A percentile compares a stretch with the other conserved stretches of the same genome.
These are phyloP conservation scores for Globisporangium lucens DNA, from an alignment of 352 stramenopile genomes.

Conservation along the genomic window DNA sequence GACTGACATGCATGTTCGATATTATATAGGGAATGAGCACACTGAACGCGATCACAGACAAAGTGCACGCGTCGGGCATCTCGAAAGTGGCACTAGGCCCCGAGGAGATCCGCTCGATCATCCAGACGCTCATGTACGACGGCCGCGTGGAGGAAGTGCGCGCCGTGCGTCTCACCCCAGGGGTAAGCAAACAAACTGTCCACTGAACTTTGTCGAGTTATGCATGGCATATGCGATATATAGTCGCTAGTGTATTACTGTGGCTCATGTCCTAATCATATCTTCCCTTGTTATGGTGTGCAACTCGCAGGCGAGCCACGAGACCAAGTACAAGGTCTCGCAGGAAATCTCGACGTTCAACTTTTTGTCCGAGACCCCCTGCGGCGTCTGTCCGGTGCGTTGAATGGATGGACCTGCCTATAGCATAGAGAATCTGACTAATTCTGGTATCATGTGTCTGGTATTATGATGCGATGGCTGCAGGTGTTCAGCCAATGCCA, in stretches of 20 bases:
- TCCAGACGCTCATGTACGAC: conserved; percentile 93
- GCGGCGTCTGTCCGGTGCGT: conserved; percentile 84
- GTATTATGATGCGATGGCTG: conserved; percentile 6
- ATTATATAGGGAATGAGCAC: conserved; percentile 66
- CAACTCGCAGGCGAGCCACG: conserved; percentile 46
- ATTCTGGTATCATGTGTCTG: neutral
- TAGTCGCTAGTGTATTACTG: neutral
- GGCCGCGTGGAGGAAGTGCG: conserved; percentile 88
- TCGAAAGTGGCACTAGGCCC: conserved; percentile 89
- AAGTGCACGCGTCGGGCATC: conserved; percentile 87
- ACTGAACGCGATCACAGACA: conserved; percentile 86
- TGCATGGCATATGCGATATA: conserved; percentile 1
- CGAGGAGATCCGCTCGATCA: conserved; percentile 90
- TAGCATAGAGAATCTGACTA: neutral
- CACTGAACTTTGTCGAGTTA: neutral
- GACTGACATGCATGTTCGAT: neutral
- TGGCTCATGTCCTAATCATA: neutral
- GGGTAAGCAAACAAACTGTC: conserved; percentile 34
- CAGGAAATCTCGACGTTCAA: conserved; percentile 86
- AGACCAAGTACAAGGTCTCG: conserved; percentile 88
- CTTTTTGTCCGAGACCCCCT: conserved; percentile 87
- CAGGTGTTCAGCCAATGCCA: conserved; percentile 89
- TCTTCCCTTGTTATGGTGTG: conserved; percentile 3
- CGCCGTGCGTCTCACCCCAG: conserved; percentile 68
- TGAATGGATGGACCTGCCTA: neutral